A percentile compares a stretch with the other conserved stretches of the same genome.
These are phyloP conservation scores for Pelargonium australe DNA, from an alignment of 441 rosid species.

Conservation along the genomic window DNA sequence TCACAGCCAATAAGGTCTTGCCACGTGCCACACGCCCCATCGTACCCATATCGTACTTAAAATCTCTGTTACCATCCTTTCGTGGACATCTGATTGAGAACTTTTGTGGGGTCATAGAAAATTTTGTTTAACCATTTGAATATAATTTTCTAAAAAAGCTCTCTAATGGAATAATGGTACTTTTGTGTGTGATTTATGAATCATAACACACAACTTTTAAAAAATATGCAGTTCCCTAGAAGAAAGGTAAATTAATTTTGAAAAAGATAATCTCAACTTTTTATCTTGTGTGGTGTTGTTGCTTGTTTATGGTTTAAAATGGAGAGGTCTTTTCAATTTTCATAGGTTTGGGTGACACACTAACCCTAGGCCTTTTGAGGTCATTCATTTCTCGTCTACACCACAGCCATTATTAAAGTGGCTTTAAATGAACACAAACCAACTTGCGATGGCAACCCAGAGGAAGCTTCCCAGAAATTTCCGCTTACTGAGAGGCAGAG, in stretches of 20 bases:
- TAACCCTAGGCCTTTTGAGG: background rate
- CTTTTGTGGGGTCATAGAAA: background rate
- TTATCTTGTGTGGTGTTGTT: background rate
- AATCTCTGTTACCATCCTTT: background rate
- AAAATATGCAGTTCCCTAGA: too few relatives aligned
- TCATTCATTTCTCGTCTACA: background rate
- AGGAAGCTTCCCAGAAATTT: slow-evolving; percentile 38
- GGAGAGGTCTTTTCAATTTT: background rate
- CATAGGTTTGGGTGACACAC: background rate
- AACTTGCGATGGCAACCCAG: background rate
- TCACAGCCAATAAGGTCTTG: too few relatives aligned
- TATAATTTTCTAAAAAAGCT: too few relatives aligned
- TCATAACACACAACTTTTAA: too few relatives aligned
- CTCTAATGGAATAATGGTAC: too few relatives aligned
- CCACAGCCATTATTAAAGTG: background rate
- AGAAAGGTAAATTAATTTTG: too few relatives aligned
- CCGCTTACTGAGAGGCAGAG: background rate
- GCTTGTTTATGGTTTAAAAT: background rate
- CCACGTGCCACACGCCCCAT: too few relatives aligned
- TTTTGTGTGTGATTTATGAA: too few relatives aligned
- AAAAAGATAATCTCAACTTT: background rate
- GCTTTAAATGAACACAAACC: background rate
- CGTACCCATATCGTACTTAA: background rate
- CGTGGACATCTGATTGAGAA: background rate
- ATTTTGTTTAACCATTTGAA: too few relatives aligned